phyloP scores from a whole-genome alignment of 1,284 basidiomycete species.

The Cerrena zonata region DNA sequence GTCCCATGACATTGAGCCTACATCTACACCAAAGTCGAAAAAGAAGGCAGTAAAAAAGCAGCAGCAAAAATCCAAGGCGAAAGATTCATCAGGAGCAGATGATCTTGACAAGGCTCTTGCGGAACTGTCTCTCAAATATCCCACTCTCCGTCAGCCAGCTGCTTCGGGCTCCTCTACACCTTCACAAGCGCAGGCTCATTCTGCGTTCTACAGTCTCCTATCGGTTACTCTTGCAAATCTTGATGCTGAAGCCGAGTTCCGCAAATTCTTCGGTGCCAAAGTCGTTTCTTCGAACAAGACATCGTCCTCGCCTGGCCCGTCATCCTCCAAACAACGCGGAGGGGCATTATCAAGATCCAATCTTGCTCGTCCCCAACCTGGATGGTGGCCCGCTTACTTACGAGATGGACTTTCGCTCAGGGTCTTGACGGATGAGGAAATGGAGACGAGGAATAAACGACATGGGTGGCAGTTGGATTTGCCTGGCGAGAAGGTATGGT shows the following conservation, averaged over 20 bases:
- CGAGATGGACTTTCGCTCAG: conserved; percentile 69
- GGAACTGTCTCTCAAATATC: conserved; percentile 73
- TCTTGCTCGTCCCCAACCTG: conserved; percentile 55
- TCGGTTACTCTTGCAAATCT: conserved; percentile 73
- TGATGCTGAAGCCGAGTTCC: conserved; percentile 82
- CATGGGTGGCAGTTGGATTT: conserved; percentile 35
- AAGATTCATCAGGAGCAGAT: conserved; percentile 44
- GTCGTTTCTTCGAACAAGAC: conserved; percentile 65
- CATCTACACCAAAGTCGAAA: conserved; percentile 34
- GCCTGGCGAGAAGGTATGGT: conserved; percentile 74
- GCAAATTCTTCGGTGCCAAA: conserved; percentile 86
- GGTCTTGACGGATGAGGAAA: conserved; percentile 51
- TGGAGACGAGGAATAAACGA: conserved; percentile 36
- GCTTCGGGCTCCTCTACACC: conserved; percentile 18
- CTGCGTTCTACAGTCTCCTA: conserved; percentile 53
- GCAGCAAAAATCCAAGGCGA: conserved; percentile 54
- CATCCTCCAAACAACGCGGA: conserved; percentile 7
- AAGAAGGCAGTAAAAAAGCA: conserved; percentile 47
- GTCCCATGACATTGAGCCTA: conserved; percentile 22
- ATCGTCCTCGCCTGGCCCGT: conserved; percentile 26
- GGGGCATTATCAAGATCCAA: conserved; percentile 45
- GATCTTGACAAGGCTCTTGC: conserved; percentile 79
- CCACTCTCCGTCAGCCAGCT: conserved; percentile 42
- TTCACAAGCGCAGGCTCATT: conserved; percentile 22
- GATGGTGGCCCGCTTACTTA: conserved; percentile 58